These are phyloP conservation scores for Pholiota molesta DNA, from an alignment of 768 basidiomycete genomes.

Conservation along the genomic window DNA sequence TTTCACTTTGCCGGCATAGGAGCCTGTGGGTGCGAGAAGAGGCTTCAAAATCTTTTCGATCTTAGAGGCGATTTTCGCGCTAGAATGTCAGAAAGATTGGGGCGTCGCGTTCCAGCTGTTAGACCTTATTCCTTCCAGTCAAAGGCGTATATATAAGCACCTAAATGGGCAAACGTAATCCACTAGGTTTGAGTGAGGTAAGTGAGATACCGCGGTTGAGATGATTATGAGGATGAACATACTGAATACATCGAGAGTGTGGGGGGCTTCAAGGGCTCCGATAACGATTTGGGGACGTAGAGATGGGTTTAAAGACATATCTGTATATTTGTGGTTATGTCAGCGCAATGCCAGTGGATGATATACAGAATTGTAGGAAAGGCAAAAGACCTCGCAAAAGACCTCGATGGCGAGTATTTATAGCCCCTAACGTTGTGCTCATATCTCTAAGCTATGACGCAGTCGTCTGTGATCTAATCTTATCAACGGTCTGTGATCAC, in stretches of 20 bases:
- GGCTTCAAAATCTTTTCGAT: constrained; percentile 67
- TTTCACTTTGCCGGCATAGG: constrained; percentile 76
- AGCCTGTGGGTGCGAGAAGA: constrained; percentile 55
- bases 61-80: constrained; percentile 61
- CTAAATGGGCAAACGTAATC: constrained; percentile 90
- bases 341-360: too few relatives aligned
- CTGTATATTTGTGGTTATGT: neutral
- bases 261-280: constrained; percentile 61
- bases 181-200: constrained; percentile 43
- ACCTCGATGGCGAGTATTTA: neutral
- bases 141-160: constrained; percentile 30
- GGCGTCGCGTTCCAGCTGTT: neutral
- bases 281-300: constrained; percentile 66
- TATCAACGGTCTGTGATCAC: neutral
- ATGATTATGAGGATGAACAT: constrained; percentile 26
- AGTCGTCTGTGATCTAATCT: neutral
- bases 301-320: constrained; percentile 83
- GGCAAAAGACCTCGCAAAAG: neutral
- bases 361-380: too few relatives aligned
- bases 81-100: constrained; percentile 22
- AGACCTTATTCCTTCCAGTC: neutral
- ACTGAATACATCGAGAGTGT: constrained; percentile 83
- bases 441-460: constrained; percentile 7
- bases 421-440: neutral
- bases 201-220: neutral